Percentiles rank a stretch among this genome's conserved stretches.
Conservation (phyloP, 257 asterid genomes). For the Capsicum chinense region DNA sequence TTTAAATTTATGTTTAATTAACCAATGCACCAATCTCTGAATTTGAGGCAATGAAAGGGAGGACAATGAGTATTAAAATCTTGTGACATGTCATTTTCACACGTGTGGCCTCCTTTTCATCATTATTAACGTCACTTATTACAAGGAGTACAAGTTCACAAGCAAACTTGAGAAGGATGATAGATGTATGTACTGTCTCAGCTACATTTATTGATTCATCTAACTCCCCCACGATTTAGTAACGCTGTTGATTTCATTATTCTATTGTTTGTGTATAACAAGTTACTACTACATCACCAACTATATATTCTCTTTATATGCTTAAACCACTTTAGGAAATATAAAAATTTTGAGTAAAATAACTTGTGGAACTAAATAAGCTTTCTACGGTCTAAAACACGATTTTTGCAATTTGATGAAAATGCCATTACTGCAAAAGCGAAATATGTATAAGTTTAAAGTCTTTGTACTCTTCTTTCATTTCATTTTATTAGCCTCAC, state of each 20-base stretch:
- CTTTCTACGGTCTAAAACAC: not conserved
- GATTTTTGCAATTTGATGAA: not conserved
- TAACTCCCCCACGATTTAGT: not conserved
- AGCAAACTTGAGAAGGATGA: not conserved
- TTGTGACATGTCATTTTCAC: constrained; percentile 2
- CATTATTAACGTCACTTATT: not conserved
- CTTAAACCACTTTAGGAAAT: not conserved
- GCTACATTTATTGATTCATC: not conserved
- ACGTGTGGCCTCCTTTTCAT: not conserved
- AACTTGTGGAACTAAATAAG: not conserved
- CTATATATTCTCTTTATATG: not conserved
- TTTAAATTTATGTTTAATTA: not conserved
- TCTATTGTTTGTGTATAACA: not conserved
- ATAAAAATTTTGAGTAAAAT: not conserved
- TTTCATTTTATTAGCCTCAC: too few species aligned
- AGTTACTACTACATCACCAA: not conserved
- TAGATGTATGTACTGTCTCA: not conserved
- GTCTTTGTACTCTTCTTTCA: not conserved
- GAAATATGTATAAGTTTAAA: not conserved
- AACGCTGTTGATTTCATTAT: not conserved
- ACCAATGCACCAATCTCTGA: not conserved
- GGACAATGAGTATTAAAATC: not conserved
- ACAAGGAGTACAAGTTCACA: not conserved
- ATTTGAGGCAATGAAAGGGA: not conserved
- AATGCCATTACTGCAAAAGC: not conserved